Evolutionary conservation across 2,329 filamentous ascomycete species (phyloP).

Genomic region (Pyricularia pennisetigena): DNA sequence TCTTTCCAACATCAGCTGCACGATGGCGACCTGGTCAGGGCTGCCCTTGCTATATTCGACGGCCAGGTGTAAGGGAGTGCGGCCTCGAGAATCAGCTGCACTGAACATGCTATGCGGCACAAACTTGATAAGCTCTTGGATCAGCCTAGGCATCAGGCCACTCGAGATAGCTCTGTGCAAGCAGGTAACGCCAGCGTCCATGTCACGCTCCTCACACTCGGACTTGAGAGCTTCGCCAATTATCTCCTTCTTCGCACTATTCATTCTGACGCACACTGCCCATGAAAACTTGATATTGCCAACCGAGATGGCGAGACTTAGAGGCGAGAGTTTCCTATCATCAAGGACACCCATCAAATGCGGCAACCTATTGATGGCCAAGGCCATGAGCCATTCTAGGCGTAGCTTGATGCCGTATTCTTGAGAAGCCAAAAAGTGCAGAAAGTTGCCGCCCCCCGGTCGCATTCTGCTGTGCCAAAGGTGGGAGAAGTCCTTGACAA

Average conservation of each 20-base stretch:
- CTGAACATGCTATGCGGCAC: neutral
- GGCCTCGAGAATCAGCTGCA: neutral
- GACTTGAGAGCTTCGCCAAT: neutral
- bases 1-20: neutral
- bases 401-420: neutral
- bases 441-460: neutral
- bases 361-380: neutral
- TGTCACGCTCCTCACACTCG: neutral
- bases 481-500: neutral
- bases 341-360: neutral
- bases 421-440: neutral
- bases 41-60: neutral
- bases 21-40: neutral
- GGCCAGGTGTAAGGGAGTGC: neutral
- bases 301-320: neutral
- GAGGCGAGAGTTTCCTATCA: neutral
- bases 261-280: neutral
- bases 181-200: neutral
- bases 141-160: neutral
- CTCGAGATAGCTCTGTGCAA: neutral
- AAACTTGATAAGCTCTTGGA: neutral
- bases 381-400: neutral
- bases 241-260: neutral
- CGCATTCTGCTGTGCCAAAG: neutral
- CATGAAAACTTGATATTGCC: neutral